Conservation (phyloP, 192 early-diverging fungal species). For the Lobosporangium transversale region DNA sequence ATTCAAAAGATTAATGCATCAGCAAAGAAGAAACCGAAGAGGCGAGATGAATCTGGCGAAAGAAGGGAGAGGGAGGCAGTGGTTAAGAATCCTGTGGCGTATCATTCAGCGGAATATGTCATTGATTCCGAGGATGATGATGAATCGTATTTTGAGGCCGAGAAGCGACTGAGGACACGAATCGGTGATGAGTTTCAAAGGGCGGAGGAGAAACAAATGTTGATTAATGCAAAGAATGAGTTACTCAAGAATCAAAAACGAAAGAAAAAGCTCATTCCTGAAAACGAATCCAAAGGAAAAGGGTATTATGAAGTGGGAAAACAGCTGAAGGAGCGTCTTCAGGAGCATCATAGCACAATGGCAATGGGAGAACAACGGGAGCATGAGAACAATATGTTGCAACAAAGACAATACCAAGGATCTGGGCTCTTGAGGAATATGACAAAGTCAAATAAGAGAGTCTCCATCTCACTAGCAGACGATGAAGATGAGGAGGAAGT, state of each 20-base stretch:
- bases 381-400: neutral
- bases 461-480: neutral
- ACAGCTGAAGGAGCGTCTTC: neutral
- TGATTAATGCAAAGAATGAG: constrained; percentile 12
- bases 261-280: constrained; percentile 3
- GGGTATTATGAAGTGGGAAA: neutral
- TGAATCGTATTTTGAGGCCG: constrained; percentile 51
- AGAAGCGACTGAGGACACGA: constrained; percentile 19
- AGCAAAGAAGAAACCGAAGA: neutral
- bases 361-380: neutral
- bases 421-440: no score
- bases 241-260: constrained; percentile 7
- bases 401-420: no score
- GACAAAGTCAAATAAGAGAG: no score
- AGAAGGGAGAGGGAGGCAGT: no score
- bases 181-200: neutral
- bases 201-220: constrained; percentile 26
- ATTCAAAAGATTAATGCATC: constrained; percentile 31
- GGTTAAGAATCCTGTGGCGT: constrained; percentile 15
- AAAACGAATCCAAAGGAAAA: neutral
- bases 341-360: no score
- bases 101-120: constrained; percentile 55
- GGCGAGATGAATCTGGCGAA: neutral
- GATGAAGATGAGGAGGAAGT: neutral
- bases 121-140: constrained; percentile 65